Base-by-base conservation (phyloP, 2,329 filamentous ascomycete species). In the Dothiorella sarmentorum region DNA sequence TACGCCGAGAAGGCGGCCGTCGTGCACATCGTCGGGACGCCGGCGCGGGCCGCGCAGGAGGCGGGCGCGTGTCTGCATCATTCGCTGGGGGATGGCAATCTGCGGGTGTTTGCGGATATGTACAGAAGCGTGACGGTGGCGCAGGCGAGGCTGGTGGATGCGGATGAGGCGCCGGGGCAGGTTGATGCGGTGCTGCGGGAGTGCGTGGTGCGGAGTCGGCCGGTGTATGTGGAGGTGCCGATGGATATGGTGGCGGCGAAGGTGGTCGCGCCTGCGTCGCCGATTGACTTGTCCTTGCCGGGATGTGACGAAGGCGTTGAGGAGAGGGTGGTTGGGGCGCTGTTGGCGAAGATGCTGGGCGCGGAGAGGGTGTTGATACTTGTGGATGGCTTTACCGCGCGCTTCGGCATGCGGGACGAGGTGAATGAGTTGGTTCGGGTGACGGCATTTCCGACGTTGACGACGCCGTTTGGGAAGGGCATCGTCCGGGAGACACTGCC, bases 1-100 rank as follows among this genome's bases (percentile, higher is more conserved):
- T 90, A 83, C 73, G 86, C 86, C 1, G 89, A 91, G 71, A 82
- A 83, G 64, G 85, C 89, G 2, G 86, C 88, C 2, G 78, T 91
- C 6, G 77, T 85, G 10, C 82, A 85, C 63, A 79, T 85, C 40
- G 82, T 85, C 20, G 83, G 83, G 2, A 79, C 78, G 0, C 80
- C 82, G 7, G 7, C 71, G 2, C 72, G 77, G 2, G 61, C 65
- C 7, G 71, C 75, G 3, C 80, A 83, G 61, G 72, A 76, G 9
- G 65, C 69, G 2, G 72, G 78, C 3, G 66, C 71, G 10, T 61
- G 76, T 49, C 70, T 84, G 20, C 87, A 91, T 70, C 88, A 90
- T 71, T 89, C 87, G 0, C 82, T 90, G 1, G 86, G 78, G n/a
- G 81, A 84, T 62, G 80, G 80, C 10, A 77, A 84, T 29, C 84